Evolutionary conservation across 2,329 filamentous ascomycete genomes (phyloP), one percentile per base, ranked within the genome.

Genomic region (Phoma sp.): DNA sequence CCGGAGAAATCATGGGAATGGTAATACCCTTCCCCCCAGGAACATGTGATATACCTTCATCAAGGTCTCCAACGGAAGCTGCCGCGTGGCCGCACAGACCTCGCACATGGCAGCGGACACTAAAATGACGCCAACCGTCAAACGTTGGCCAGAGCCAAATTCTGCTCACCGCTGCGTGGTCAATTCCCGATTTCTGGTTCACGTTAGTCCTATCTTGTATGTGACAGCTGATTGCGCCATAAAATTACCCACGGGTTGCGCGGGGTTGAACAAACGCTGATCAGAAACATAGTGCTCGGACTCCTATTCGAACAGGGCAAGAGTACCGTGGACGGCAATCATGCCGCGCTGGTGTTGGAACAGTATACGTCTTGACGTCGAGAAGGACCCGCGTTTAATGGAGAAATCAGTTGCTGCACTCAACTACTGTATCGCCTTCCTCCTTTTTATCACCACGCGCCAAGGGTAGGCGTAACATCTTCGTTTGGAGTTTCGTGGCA

Each of bases 11-110:
- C 32, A 7, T 33, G 7, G 13, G 10, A 33, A 33, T 4, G 32
- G 13, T 9, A 13, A 33, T 8, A 9, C 25, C n/a, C 24, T 27
- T 13, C 13, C 7, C 22, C 4, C 18, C 4, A 40, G 4, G 37
- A 40, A 2, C 1, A 23, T n/a, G 7, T 7, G 11, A 18, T 18
- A 18, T 18, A 18, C 18, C 18, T 18, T 18, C 18, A 18, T 18
- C 18, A 18, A 18, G 18, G 18, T 18, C 18, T 18, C 18, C 18
- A 18, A 18, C 5, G 14, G 22, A 14, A 29, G 25, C 24, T 42
- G 39, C 10, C 39, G 39, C 39, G 39, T 42, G 39, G 25, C 39
- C 29, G 39, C 39, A 42, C 39, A 42, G 39, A 42, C 39, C 39
- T 42, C 24, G 24, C 39, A 42, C 25, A 42, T 42, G 39, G 39